Base-by-base conservation (phyloP, 2,329 filamentous ascomycete species). In the Aspergillus udagawae region DNA sequence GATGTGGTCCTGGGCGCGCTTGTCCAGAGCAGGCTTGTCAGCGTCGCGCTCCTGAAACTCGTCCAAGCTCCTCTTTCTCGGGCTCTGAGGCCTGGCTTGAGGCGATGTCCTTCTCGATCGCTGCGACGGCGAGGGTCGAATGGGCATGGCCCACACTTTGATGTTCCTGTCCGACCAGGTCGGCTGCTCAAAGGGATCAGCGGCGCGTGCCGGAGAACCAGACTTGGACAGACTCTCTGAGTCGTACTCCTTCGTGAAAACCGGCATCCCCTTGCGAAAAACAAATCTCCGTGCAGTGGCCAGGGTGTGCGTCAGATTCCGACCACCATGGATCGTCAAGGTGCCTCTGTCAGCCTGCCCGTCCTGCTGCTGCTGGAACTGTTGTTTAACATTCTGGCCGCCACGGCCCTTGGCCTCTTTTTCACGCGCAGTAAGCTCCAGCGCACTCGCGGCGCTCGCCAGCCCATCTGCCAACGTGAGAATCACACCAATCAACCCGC, bases 201-300 rank as follows among this genome's bases (percentile, higher is more conserved):
- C 12, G 12, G 44, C 4, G 10, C 57, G 64, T 27, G 49, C 49
- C 17, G 45, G 56, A 27, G 60, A 27, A 59, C 56, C 25, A 65
- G 69, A 41, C 68, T 66, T 68, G 35, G 60, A 59, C 53, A 65
- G 53, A 44, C 55, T 66, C 51, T 69, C 67, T n/a, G 59, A 68
- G 44, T 78, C 75, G 51, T 90, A 83, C 73, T 99, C 94, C 60
- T 85, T 80, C 1, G 88, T 81, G 32, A 77, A 78, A n/a, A 97
- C 75, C 0, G 88, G 88, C 70, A 96, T 82, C 0, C 90, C 88
- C 65, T 90, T 92, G 41, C 94, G 84, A 66, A 97, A 93, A 51
- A 97, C 85, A 73, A 96, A 96, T 32, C 87, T 80, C 49, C 94
- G 84, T 17, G 89, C 87, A 0, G 92, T 90, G n/a, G 91, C 92